phyloP scores from a whole-genome alignment of 495 filamentous ascomycete genomes.

The Xanthoparmelia taractica region DNA sequence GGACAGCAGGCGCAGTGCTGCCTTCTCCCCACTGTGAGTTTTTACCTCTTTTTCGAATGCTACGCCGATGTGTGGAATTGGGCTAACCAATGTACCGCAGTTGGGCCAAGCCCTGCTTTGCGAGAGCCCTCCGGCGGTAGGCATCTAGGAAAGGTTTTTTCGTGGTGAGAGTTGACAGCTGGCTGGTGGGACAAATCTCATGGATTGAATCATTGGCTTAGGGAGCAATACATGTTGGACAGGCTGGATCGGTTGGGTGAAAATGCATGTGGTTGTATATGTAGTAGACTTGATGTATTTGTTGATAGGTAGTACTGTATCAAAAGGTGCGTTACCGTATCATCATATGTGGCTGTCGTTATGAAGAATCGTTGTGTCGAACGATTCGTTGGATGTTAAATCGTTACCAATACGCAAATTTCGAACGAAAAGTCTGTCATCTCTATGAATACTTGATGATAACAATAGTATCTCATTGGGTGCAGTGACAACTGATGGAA shows the following conservation, averaged over 20 bases:
- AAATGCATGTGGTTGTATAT: not conserved
- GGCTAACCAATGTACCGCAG: not conserved
- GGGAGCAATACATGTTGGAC: not conserved
- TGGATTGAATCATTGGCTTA: not conserved
- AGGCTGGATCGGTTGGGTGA: not conserved
- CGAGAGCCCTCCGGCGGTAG: not conserved
- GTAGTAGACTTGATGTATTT: not conserved
- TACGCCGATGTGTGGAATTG: not conserved
- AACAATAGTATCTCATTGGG: no score
- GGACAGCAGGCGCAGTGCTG: conserved; percentile 7
- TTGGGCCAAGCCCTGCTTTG: not conserved
- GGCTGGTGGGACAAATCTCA: no score
- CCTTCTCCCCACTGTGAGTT: not conserved
- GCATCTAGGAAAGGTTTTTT: not conserved
- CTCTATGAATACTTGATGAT: no score
- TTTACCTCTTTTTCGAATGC: not conserved
- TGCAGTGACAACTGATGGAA: no score
- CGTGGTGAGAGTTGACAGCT: no score
- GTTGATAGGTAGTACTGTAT: not conserved
- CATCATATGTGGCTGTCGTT: no score
- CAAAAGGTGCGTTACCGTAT: not conserved
- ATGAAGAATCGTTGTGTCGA: no score
- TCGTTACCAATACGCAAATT: no score
- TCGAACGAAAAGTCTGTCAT: no score
- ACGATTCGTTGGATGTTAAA: no score